Percentiles rank a stretch among this genome's conserved stretches.
Conservation (phyloP, 2,329 filamentous ascomycete species). For the Xylariaceae sp. region DNA sequence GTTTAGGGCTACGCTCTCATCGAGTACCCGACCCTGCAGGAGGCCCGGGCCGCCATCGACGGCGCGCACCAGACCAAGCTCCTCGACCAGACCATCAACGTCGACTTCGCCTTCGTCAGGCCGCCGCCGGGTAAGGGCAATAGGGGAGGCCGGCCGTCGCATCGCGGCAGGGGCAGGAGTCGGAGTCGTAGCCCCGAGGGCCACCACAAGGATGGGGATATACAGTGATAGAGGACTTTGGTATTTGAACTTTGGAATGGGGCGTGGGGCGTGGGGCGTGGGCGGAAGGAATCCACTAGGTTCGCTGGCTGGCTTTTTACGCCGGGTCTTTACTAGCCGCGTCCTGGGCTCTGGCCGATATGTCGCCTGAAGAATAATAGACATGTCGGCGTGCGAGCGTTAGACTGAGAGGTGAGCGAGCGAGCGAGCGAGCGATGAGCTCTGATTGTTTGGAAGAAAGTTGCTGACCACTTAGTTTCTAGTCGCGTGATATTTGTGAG, state of each 20-base stretch:
- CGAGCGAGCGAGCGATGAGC: not conserved
- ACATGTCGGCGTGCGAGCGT: slow-evolving; percentile 35
- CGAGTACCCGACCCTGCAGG: slow-evolving; percentile 77
- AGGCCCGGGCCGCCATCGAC: slow-evolving; percentile 81
- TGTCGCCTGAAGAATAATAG: slow-evolving; percentile 35
- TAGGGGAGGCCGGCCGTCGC: slow-evolving; percentile 33
- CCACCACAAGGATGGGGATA: slow-evolving; percentile 32
- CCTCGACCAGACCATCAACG: slow-evolving; percentile 77
- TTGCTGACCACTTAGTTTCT: slow-evolving; percentile 7
- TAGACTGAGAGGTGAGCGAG: slow-evolving; percentile 21
- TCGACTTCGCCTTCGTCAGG: slow-evolving; percentile 85
- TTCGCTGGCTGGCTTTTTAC: no score
- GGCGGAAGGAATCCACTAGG: no score
- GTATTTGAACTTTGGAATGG: no score
- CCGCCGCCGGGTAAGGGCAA: slow-evolving; percentile 67
- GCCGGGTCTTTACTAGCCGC: not conserved
- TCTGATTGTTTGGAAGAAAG: not conserved
- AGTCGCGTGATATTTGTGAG: not conserved
- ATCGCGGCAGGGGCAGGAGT: slow-evolving; percentile 44
- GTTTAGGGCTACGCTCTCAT: slow-evolving; percentile 79
- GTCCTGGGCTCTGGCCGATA: slow-evolving; percentile 32
- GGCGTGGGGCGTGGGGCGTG: no score
- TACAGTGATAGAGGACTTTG: no score
- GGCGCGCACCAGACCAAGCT: slow-evolving; percentile 77
- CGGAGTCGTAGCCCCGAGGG: slow-evolving; percentile 40